A percentile compares a stretch with the other conserved stretches of the same genome.
Conservation (phyloP, 805 yeast species). For the Saccharomycopsis oosterbeekiorum region DNA sequence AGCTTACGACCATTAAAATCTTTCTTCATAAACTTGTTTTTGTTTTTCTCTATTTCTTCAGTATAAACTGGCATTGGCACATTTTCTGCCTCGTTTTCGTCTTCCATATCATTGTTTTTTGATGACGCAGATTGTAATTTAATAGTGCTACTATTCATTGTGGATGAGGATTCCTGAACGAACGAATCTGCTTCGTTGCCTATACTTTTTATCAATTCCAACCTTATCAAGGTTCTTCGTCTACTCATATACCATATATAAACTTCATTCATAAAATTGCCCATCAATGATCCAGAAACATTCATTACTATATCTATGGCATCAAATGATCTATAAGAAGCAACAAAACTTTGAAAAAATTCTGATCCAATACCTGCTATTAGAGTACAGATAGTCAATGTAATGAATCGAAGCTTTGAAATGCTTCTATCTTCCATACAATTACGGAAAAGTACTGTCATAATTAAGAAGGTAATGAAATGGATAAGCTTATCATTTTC, state of each 20-base stretch:
- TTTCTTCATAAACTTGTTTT: neutral
- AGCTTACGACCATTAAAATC: neutral
- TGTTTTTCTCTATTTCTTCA: conserved; percentile 12
- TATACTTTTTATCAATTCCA: conserved; percentile 15
- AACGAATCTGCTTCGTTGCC: conserved; percentile 17
- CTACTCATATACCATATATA: conserved; percentile 7
- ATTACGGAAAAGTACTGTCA: conserved; percentile 15
- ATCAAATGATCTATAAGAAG: conserved; percentile 17
- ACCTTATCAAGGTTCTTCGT: conserved; percentile 9
- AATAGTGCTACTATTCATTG: conserved; percentile 2
- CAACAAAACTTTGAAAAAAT: conserved; percentile 14
- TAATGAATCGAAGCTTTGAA: conserved; percentile 9
- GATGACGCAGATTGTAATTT: neutral
- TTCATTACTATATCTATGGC: conserved; percentile 16
- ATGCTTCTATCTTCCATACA: conserved; percentile 14
- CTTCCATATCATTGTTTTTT: neutral
- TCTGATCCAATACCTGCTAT: conserved; percentile 17
- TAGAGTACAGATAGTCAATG: conserved; percentile 11
- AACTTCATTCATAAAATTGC: conserved; percentile 9
- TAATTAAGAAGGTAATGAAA: conserved; percentile 13
- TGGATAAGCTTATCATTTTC: conserved; percentile 17
- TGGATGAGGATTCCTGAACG: conserved; percentile 5
- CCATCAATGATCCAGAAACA: conserved; percentile 12
- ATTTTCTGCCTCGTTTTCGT: neutral
- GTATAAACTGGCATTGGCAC: neutral